Conservation (phyloP, 768 basidiomycete genomes). For the Hemileccinum rubropunctum region DNA sequence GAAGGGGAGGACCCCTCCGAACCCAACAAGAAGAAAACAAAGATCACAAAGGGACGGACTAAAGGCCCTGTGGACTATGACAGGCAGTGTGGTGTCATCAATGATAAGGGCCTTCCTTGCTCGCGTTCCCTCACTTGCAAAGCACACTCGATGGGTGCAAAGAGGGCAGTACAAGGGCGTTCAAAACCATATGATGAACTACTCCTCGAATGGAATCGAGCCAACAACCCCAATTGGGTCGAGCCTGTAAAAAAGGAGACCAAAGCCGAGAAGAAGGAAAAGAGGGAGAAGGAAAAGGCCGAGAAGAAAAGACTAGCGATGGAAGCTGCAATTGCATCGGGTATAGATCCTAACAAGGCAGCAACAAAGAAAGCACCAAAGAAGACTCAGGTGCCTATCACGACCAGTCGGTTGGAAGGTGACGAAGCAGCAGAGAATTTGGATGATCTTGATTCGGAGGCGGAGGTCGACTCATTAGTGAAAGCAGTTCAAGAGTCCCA, state of each 20-base stretch:
- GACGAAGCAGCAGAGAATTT: constrained; percentile 68
- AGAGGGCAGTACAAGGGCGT: constrained; percentile 87
- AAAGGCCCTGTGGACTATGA: constrained; percentile 90
- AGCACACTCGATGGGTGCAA: constrained; percentile 95
- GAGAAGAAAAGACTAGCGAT: constrained; percentile 76
- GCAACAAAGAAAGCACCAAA: constrained; percentile 60
- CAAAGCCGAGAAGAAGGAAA: constrained; percentile 85
- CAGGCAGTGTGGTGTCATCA: constrained; percentile 95
- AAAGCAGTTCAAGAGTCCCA: constrained; percentile 56
- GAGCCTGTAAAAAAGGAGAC: constrained; percentile 85
- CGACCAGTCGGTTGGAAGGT: constrained; percentile 49
- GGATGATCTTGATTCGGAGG: constrained; percentile 81
- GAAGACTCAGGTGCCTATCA: constrained; percentile 55
- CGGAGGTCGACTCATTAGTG: constrained; percentile 75
- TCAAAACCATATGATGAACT: constrained; percentile 83
- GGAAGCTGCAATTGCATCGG: constrained; percentile 65
- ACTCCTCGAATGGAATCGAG: constrained; percentile 88
- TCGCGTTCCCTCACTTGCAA: constrained; percentile 97
- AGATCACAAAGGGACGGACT: constrained; percentile 73
- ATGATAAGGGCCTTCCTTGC: constrained; percentile 90
- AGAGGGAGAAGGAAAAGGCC: constrained; percentile 74
- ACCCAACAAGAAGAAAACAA: constrained; percentile 79
- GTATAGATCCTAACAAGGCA: constrained; percentile 46
- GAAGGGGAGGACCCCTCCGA: constrained; percentile 59
- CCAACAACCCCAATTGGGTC: constrained; percentile 83